These are phyloP conservation scores for Wickerhamomyces rabaulensis DNA, from an alignment of 805 yeast genomes.

Conservation along the genomic window DNA sequence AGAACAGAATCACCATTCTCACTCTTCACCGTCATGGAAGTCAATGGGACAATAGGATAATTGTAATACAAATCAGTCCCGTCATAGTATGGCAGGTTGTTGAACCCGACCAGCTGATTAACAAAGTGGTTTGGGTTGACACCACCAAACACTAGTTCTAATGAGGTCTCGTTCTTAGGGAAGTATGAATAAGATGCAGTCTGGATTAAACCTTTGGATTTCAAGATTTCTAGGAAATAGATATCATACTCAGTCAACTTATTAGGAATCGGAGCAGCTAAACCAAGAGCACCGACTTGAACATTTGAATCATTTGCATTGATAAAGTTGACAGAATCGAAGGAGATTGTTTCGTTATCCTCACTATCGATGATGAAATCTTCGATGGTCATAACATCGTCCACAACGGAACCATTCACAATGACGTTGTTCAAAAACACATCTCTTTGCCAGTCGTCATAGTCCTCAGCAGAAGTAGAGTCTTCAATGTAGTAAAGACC, in stretches of 20 bases:
- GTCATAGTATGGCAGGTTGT: conserved; percentile 40
- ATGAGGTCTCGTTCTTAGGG: conserved; percentile 17
- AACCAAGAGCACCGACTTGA: conserved; percentile 40
- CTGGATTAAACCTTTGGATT: conserved; percentile 25
- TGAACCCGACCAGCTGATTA: conserved; percentile 45
- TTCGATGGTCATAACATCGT: conserved; percentile 8
- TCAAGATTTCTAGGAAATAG: conserved; percentile 30
- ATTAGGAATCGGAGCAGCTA: conserved; percentile 27
- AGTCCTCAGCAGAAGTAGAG: conserved; percentile 3
- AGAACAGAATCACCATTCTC: conserved; percentile 28
- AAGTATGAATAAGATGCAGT: conserved; percentile 42
- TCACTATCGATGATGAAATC: neutral
- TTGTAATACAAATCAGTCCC: conserved; percentile 22
- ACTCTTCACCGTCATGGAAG: conserved; percentile 37
- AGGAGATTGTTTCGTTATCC: neutral
- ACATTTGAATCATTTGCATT: conserved; percentile 32
- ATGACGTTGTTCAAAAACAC: conserved; percentile 12
- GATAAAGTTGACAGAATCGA: conserved; percentile 29
- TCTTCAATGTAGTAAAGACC: conserved; percentile 12
- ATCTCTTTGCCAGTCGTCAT: neutral
- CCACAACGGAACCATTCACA: conserved; percentile 16
- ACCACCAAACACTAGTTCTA: conserved; percentile 50
- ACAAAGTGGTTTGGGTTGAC: conserved; percentile 41
- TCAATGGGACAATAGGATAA: conserved; percentile 42
- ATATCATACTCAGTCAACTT: neutral